Evolutionary conservation across 257 asterid genomes (phyloP).

Genomic region (Echium plantagineum): DNA sequence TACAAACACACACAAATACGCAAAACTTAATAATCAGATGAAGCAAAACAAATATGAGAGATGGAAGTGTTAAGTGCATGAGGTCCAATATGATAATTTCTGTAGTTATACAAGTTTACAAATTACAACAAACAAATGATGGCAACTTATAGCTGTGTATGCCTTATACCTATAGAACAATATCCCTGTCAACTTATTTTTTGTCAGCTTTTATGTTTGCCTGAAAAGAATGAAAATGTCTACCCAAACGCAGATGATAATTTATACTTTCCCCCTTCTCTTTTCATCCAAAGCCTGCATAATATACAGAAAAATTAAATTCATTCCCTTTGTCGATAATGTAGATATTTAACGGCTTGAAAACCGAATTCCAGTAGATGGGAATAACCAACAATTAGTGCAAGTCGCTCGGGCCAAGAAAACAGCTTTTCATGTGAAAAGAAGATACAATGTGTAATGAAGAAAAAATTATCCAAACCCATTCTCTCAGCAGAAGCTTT

Average conservation of each 20-base stretch:
- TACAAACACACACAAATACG: too few species aligned
- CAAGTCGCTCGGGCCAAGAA: not conserved
- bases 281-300: slow-evolving; percentile 78
- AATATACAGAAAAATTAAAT: slow-evolving; percentile 5
- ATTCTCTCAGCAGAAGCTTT: not conserved
- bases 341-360: not conserved
- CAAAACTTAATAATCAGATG: too few species aligned
- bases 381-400: not conserved
- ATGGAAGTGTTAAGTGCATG: not conserved
- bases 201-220: slow-evolving; percentile 18
- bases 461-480: not conserved
- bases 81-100: not conserved
- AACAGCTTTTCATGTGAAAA: not conserved
- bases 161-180: slow-evolving; percentile 28
- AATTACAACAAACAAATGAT: slow-evolving; percentile 3
- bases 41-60: too few species aligned
- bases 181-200: slow-evolving; percentile 19
- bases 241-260: slow-evolving; percentile 13
- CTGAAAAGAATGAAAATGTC: slow-evolving; percentile 18
- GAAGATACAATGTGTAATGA: not conserved
- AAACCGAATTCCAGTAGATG: not conserved
- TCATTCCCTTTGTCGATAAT: not conserved
- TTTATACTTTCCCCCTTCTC: slow-evolving; percentile 62
- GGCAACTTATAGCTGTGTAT: slow-evolving; percentile 11
- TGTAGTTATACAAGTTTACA: not conserved